Evolutionary conservation across 2,329 filamentous ascomycete genomes (phyloP), one percentile per base, ranked within the genome.

Genomic region (Bimuria novae-zelandiae): DNA sequence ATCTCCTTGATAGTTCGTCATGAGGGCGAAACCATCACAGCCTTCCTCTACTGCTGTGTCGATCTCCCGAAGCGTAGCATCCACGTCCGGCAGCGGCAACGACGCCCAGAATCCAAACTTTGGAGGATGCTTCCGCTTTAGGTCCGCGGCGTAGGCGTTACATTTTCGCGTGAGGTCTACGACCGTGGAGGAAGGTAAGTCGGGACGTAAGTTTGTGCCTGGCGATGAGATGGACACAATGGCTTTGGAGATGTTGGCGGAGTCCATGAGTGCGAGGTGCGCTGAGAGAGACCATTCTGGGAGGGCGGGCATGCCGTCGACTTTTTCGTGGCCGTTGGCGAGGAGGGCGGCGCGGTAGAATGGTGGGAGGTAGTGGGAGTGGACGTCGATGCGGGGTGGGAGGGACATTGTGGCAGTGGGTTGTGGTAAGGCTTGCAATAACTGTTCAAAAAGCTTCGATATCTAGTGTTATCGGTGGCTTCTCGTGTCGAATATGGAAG

Each of bases 211-310:
- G 52, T 81, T 70, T 0, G 77, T 80, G 12, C 82, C 82, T 0
- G 83, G 83, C 0, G 79, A 78, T 4, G 77, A 80, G 62, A 85
- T 79, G 60, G 79, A 82, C 10, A 85, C 67, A 30, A 84, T 79
- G 10, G 80, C 80, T 59, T 78, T 82, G 5, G 66, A 66, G 53
- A 85, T 81, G 55, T 78, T 76, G 52, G 76, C 62, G 0, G 70
- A 62, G 37, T 76, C 61, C 82, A 85, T 84, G 58, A 84, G 70
- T 0, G 69, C 65, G 2, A 84, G 72, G 55, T 84, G 81, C 14
- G 61, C 58, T 51, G 77, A 70, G 11, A 67, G 55, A 36, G 69
- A 76, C 82, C 82, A 84, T 39, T 55, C 39, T 2, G 77, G 77
- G 17, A 79, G 72, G 1, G 60, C 73, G 7, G 79, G 79, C 79